These are phyloP conservation scores for Exophiala phaeomuriformis DNA, from an alignment of 2,329 filamentous ascomycete genomes.

Conservation along the genomic window DNA sequence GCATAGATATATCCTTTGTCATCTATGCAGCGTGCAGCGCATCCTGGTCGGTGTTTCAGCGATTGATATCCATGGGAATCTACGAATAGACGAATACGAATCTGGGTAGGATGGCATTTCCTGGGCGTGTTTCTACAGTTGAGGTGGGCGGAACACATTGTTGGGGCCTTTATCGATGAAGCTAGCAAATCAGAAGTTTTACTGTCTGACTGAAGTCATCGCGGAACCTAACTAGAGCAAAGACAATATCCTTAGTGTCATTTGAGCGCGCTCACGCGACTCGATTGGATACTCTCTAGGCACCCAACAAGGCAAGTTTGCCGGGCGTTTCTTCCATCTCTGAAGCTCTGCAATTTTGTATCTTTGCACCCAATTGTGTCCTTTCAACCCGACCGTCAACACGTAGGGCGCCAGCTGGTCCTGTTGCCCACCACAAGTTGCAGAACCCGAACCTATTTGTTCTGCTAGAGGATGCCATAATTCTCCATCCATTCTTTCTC, in stretches of 20 bases:
- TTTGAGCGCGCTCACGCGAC: neutral
- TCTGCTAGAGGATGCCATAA: neutral
- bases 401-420: neutral
- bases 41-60: neutral
- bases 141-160: too few relatives aligned
- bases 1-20: neutral
- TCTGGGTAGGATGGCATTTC: too few relatives aligned
- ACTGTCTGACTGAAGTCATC: too few relatives aligned
- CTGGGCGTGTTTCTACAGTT: too few relatives aligned
- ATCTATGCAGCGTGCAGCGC: conserved; percentile 12
- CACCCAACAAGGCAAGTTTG: neutral
- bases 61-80: too few relatives aligned
- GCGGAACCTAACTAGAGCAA: too few relatives aligned
- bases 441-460: neutral
- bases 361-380: neutral
- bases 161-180: too few relatives aligned
- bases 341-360: neutral
- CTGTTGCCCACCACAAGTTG: neutral
- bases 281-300: neutral
- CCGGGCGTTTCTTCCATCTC: neutral
- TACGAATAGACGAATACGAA: too few relatives aligned
- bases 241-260: neutral
- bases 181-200: too few relatives aligned
- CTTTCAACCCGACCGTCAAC: neutral
- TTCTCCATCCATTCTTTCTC: neutral